Conservation (phyloP, 352 stramenopile species). For the Phytophthora tentaculata region DNA sequence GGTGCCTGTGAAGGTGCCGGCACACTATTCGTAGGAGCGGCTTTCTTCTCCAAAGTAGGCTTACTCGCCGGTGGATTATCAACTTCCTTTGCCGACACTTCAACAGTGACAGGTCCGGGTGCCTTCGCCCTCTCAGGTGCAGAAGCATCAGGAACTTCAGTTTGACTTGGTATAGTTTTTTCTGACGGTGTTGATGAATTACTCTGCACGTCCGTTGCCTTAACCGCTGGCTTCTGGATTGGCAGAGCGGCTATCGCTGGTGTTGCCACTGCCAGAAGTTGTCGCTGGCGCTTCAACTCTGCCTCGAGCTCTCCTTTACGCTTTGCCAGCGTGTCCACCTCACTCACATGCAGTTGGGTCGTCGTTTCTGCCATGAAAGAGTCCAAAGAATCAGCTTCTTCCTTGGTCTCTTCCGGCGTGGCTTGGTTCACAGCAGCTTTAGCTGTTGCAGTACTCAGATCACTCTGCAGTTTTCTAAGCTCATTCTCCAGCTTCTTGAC, state of each 20-base stretch:
- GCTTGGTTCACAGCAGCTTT: conserved; percentile 15
- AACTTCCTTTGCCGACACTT: neutral
- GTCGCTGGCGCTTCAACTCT: conserved; percentile 52
- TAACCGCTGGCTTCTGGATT: conserved; percentile 22
- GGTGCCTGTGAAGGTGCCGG: conserved; percentile 2
- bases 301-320: conserved; percentile 39
- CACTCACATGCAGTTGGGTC: conserved; percentile 49
- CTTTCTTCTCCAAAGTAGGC: conserved; percentile 7
- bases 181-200: neutral
- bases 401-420: conserved; percentile 23
- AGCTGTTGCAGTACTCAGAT: conserved; percentile 27
- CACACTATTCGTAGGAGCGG: neutral
- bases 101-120: neutral
- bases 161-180: conserved; percentile 2
- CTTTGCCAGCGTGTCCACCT: conserved; percentile 34
- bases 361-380: conserved; percentile 71
- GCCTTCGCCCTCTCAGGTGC: conserved; percentile 2
- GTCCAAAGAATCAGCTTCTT: conserved; percentile 65
- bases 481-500: conserved; percentile 50
- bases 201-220: conserved; percentile 8
- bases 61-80: neutral
- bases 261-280: conserved; percentile 60
- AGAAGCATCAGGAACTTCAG: neutral
- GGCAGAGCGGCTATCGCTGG: conserved; percentile 49
- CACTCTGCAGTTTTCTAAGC: conserved; percentile 36